Percentiles rank a stretch among this genome's conserved stretches.
phyloP scores from a whole-genome alignment of 1,284 basidiomycete genomes.

The Fomitopsis pinicola region DNA sequence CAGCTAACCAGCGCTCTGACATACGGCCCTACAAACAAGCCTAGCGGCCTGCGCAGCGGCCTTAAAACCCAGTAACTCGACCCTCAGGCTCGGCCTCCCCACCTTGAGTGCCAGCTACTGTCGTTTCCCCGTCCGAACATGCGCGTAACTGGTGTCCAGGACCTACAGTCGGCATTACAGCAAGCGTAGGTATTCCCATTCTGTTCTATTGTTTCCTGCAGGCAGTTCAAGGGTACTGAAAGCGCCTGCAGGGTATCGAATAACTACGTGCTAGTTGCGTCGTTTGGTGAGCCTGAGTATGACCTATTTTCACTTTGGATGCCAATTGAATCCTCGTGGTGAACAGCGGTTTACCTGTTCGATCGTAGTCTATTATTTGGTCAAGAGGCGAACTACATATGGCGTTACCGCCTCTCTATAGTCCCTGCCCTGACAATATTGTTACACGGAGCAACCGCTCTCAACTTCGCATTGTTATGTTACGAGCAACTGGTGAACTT shows the following conservation, averaged over 20 bases:
- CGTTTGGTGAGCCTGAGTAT: neutral
- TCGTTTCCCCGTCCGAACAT: neutral
- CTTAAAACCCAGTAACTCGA: too few species aligned
- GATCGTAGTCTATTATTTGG: neutral
- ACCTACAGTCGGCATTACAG: neutral
- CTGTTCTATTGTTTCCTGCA: neutral
- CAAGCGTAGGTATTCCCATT: neutral
- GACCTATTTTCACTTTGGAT: neutral
- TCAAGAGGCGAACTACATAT: neutral
- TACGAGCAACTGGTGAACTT: neutral
- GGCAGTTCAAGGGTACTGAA: neutral
- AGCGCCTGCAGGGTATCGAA: neutral
- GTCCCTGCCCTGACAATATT: neutral
- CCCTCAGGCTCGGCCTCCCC: too few species aligned
- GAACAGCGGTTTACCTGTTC: neutral
- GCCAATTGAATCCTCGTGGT: too few species aligned
- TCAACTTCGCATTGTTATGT: neutral
- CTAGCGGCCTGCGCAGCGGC: too few species aligned
- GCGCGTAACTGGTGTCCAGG: neutral
- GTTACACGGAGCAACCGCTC: neutral
- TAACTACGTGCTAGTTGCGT: neutral
- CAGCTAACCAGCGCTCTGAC: too few species aligned
- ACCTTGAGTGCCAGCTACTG: too few species aligned
- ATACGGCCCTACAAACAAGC: too few species aligned
- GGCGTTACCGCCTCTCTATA: neutral